Base-by-base conservation (phyloP, 495 filamentous ascomycete species). In the Penicillium canariense region DNA sequence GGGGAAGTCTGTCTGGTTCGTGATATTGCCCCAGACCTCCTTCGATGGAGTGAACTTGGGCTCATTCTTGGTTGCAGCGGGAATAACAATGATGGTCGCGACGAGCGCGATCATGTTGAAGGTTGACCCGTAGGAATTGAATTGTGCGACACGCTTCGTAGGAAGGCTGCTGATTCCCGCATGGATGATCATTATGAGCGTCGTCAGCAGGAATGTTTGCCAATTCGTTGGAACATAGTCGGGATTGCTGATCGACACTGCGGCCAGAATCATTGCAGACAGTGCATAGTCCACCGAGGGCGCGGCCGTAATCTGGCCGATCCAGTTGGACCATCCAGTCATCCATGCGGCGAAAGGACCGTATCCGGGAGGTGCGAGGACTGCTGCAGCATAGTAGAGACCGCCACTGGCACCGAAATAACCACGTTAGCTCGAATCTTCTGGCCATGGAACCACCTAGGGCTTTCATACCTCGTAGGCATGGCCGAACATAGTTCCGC, bases 261-360 rank as follows among this genome's bases (percentile, higher is more conserved):
- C 84, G 23, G 88, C 87, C 5, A 91, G 77, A 50, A 88, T 84
- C 88, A 91, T 91, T 18, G 85, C 80, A 31, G 86, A 69, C 49
- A 84, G 69, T 2, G 82, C 72, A 62, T 82, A 85, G 62, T 82
- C 64, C 46, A 86, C 82, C 9, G 83, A 86, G 1, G 87, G 87
- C n/a, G 86, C 85, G 38, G 77, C 83, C 0, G 86, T 87, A 34
- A 89, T 80, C 61, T 89, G 86, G 18, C 77, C 81, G 39, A 88
- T 77, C 84, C 86, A 89, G 68, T 88, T 90, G 42, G 84, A 87
- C 88, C 88, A 90, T 7, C 84, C 84, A 2, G 84, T 87, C 28
- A 87, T 71, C 84, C 84, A 91, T 10, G 88, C 86, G 5, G 87
- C 88, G 26, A 88, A 77, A 15, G 88, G 88, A 4, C 88, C 88